phyloP scores from a whole-genome alignment of 192 early-diverging fungal genomes.

The Coemansia sp. region DNA sequence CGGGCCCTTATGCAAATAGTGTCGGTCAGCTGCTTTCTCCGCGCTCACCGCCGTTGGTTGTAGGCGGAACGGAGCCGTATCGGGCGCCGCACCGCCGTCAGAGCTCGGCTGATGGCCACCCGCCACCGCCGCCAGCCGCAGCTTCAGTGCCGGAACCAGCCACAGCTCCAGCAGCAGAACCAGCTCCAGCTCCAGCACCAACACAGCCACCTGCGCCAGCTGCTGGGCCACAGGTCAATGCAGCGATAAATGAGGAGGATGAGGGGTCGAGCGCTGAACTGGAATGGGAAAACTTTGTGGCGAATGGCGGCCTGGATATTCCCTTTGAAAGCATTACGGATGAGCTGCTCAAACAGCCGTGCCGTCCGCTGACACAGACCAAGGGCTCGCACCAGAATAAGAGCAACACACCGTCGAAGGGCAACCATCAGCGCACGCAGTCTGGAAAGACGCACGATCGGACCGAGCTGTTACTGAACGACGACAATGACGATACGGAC shows the following conservation, averaged over 20 bases:
- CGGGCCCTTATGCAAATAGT: neutral
- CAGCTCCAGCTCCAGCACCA: neutral
- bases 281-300: constrained; percentile 55
- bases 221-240: neutral
- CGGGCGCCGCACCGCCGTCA: constrained; percentile 43
- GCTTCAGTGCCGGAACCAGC: too few relatives aligned
- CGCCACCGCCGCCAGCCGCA: neutral
- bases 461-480: constrained; percentile 9
- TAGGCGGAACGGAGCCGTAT: constrained; percentile 16
- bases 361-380: neutral
- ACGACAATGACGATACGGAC: constrained; percentile 26
- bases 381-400: neutral
- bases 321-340: constrained; percentile 48
- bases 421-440: neutral
- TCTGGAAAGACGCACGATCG: constrained; percentile 5
- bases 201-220: neutral
- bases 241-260: constrained; percentile 11
- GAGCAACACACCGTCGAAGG: neutral
- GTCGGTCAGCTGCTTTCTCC: constrained; percentile 13
- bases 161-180: neutral
- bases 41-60: neutral
- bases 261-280: constrained; percentile 24
- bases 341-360: constrained; percentile 38
- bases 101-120: constrained; percentile 27
- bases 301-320: constrained; percentile 48